A percentile compares a stretch with the other conserved stretches of the same genome.
These are phyloP conservation scores for Lanmaoa rubissima DNA, from an alignment of 768 basidiomycete genomes.

Conservation along the genomic window DNA sequence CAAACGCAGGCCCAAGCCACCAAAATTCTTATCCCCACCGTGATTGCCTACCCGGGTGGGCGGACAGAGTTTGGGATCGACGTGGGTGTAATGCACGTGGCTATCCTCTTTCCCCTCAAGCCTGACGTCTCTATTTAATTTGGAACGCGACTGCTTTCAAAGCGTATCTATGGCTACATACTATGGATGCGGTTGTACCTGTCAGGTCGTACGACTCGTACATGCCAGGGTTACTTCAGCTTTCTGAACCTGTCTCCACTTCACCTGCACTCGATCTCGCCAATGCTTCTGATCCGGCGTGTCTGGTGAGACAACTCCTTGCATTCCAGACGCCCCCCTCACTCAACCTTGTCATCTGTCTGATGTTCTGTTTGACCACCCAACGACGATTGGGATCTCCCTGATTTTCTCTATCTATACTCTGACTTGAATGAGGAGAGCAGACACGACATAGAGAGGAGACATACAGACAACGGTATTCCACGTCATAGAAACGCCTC, in stretches of 20 bases:
- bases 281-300: constrained; percentile 55
- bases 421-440: constrained; percentile 54
- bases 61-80: constrained; percentile 64
- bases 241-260: constrained; percentile 38
- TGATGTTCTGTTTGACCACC: constrained; percentile 76
- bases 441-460: constrained; percentile 61
- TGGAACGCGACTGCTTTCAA: constrained; percentile 68
- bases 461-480: constrained; percentile 54
- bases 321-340: constrained; percentile 57
- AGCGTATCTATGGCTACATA: constrained; percentile 34
- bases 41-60: constrained; percentile 69
- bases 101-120: background rate
- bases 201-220: constrained; percentile 32
- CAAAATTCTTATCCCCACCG: constrained; percentile 73
- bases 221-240: constrained; percentile 40
- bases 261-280: constrained; percentile 58
- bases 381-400: constrained; percentile 77
- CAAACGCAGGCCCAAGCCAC: constrained; percentile 60
- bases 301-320: constrained; percentile 60
- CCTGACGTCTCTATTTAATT: constrained; percentile 40
- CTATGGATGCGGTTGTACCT: constrained; percentile 39
- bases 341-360: constrained; percentile 60
- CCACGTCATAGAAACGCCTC: constrained; percentile 58
- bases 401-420: constrained; percentile 69
- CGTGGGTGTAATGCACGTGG: constrained; percentile 61